Evolutionary conservation across 2,329 filamentous ascomycete species (phyloP).

Genomic region (Polytolypa hystricis): DNA sequence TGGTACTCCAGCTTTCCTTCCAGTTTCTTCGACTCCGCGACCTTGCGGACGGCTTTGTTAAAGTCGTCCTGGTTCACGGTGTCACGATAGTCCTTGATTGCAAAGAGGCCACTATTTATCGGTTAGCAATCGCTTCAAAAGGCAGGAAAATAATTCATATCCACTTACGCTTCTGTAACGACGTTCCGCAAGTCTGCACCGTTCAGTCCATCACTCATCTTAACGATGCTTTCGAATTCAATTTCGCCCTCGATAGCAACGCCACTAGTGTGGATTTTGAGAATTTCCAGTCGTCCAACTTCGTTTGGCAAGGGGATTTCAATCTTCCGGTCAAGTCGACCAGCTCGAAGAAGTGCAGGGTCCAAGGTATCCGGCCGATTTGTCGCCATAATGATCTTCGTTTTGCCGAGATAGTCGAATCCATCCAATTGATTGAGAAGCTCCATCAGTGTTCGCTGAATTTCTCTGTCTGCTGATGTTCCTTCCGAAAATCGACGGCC

Average conservation of each 20-base stretch:
- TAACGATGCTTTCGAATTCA: slow-evolving; percentile 97
- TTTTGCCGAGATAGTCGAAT: slow-evolving; percentile 98
- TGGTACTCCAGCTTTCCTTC: slow-evolving; percentile 97
- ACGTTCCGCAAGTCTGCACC: slow-evolving; percentile 96
- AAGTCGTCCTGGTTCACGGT: slow-evolving; percentile 97
- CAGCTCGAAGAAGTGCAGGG: slow-evolving; percentile 77
- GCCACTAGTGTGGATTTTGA: slow-evolving; percentile 88
- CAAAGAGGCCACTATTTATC: slow-evolving; percentile 65
- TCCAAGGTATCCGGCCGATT: slow-evolving; percentile 95
- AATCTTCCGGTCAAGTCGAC: slow-evolving; percentile 91
- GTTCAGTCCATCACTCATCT: slow-evolving; percentile 98
- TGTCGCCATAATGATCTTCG: slow-evolving; percentile 99
- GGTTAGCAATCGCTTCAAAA: slow-evolving; percentile 16
- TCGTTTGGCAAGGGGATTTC: slow-evolving; percentile 97
- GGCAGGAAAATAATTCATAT: too few species aligned
- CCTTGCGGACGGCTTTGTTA: slow-evolving; percentile 97
- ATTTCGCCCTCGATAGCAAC: slow-evolving; percentile 89
- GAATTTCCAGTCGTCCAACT: slow-evolving; percentile 86
- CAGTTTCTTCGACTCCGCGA: slow-evolving; percentile 94
- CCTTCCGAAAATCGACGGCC: slow-evolving; percentile 94
- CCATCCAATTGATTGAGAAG: slow-evolving; percentile 96
- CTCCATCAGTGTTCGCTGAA: slow-evolving; percentile 97
- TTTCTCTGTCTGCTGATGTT: slow-evolving; percentile 93
- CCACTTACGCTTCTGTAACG: slow-evolving; percentile 88
- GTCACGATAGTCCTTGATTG: slow-evolving; percentile 96